phyloP scores from a whole-genome alignment of 1,139 yeast genomes.

The Pichia cactophila region DNA sequence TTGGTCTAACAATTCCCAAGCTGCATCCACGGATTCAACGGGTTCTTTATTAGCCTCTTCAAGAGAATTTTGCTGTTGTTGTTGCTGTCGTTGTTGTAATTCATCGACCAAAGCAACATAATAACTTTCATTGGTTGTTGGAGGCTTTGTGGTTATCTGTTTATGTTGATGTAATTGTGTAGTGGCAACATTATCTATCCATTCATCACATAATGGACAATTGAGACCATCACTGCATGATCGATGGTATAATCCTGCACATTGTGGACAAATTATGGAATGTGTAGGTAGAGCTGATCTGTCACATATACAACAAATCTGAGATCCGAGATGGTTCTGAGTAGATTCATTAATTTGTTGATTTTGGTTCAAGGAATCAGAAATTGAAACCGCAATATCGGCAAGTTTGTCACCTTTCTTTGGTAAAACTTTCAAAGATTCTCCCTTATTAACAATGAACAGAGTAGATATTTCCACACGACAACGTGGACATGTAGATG shows the following conservation, averaged over 20 bases:
- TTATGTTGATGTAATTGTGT: not conserved
- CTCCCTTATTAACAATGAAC: not conserved
- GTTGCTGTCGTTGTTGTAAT: constrained; percentile 6
- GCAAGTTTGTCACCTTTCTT: constrained; percentile 7
- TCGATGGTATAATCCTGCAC: constrained; percentile 16
- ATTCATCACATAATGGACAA: constrained; percentile 17
- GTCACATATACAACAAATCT: constrained; percentile 18
- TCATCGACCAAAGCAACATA: constrained; percentile 23
- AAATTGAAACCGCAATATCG: not conserved
- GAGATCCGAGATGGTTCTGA: constrained; percentile 3
- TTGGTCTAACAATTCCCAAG: constrained; percentile 13
- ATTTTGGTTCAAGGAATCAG: not conserved
- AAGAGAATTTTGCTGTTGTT: not conserved
- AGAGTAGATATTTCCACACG: constrained; percentile 7
- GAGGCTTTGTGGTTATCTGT: not conserved
- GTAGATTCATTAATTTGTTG: not conserved
- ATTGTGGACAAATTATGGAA: constrained; percentile 16
- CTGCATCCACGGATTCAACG: constrained; percentile 3
- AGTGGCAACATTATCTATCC: constrained; percentile 8
- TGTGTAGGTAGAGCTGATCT: constrained; percentile 4
- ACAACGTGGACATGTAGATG: constrained; percentile 16
- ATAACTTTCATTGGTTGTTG: constrained; percentile 18
- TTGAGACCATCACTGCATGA: constrained; percentile 16
- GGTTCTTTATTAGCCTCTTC: not conserved
- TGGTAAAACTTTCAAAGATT: not conserved